phyloP scores from a whole-genome alignment of 2,329 filamentous ascomycete genomes.

The Venturia asperata region DNA sequence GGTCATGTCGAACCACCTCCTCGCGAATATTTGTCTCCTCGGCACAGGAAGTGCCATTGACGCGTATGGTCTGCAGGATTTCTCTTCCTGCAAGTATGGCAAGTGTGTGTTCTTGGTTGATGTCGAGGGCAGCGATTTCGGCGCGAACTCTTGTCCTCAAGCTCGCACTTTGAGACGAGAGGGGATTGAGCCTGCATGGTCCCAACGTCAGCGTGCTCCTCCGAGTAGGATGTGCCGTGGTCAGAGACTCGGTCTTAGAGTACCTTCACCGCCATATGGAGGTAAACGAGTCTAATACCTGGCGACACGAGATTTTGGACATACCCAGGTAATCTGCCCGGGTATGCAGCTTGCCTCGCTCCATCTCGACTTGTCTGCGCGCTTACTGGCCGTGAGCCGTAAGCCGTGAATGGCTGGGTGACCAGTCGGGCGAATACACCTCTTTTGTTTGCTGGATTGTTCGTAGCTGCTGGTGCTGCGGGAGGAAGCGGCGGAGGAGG shows the following conservation, averaged over 20 bases:
- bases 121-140: slow-evolving; percentile 55
- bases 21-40: slow-evolving; percentile 59
- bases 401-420: slow-evolving; percentile 46
- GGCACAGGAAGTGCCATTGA: slow-evolving; percentile 49
- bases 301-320: slow-evolving; percentile 22
- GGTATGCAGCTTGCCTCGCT: slow-evolving; percentile 30
- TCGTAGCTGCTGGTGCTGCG: slow-evolving; percentile 29
- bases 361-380: slow-evolving; percentile 39
- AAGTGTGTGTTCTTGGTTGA: slow-evolving; percentile 56
- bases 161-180: slow-evolving; percentile 46
- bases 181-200: slow-evolving; percentile 15
- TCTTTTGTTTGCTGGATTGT: slow-evolving; percentile 28
- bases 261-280: slow-evolving; percentile 17
- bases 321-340: slow-evolving; percentile 33
- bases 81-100: slow-evolving; percentile 58
- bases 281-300: slow-evolving; percentile 12
- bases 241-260: neutral
- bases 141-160: slow-evolving; percentile 52
- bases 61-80: slow-evolving; percentile 57
- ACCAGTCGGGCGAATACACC: slow-evolving; percentile 45
- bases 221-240: neutral
- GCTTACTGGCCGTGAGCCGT: slow-evolving; percentile 48
- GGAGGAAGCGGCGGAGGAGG: slow-evolving; percentile 25
- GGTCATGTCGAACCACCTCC: slow-evolving; percentile 52
- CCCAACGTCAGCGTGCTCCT: slow-evolving; percentile 17